phyloP scores from a whole-genome alignment of 2,329 filamentous ascomycete genomes.

The Pseudogymnoascus sp. region DNA sequence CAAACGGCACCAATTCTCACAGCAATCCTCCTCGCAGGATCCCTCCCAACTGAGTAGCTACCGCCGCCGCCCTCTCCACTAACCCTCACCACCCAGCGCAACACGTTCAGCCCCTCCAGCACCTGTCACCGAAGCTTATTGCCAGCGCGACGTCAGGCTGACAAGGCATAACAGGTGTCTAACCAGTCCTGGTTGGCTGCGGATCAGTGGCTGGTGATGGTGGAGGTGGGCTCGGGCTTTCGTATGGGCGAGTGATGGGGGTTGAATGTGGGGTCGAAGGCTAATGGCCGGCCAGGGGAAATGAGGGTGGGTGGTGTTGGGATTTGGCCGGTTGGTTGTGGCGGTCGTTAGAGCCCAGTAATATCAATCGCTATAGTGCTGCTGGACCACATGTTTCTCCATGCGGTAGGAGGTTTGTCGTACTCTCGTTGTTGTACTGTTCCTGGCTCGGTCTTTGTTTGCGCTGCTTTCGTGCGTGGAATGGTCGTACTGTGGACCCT shows the following conservation, averaged over 20 bases:
- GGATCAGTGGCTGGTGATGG: background rate
- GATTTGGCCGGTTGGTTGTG: background rate
- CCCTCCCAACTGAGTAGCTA: background rate
- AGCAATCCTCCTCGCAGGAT: background rate
- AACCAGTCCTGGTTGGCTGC: background rate
- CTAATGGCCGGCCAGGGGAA: background rate
- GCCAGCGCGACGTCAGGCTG: background rate
- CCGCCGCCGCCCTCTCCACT: background rate
- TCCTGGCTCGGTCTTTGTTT: background rate
- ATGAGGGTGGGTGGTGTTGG: background rate
- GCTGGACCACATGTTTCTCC: background rate
- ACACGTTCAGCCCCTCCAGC: background rate
- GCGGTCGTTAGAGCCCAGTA: background rate
- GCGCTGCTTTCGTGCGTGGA: background rate
- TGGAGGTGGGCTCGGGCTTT: background rate
- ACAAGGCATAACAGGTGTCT: slow-evolving; percentile 1
- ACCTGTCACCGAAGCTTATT: background rate
- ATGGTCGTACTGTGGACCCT: background rate
- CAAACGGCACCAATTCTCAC: background rate
- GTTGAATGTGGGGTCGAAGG: background rate
- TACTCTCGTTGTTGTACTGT: background rate
- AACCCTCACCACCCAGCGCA: background rate
- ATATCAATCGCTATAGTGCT: background rate
- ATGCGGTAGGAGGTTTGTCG: background rate
- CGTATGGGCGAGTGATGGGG: background rate